Base-by-base conservation (phyloP, 2,329 filamentous ascomycete genomes). In the Sporothrix variecibatus region DNA sequence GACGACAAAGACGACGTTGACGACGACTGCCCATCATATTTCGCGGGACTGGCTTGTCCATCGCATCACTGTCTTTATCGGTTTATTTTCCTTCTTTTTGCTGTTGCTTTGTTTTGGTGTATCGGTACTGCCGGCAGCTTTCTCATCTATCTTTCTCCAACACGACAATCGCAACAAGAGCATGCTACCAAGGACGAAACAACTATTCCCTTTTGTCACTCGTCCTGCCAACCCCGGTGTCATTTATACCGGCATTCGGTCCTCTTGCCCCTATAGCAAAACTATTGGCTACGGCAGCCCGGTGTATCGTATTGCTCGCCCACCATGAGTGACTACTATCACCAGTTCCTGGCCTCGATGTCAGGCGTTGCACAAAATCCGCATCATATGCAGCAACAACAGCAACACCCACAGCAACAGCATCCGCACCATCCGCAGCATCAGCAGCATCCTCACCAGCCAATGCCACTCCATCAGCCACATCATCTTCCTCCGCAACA, bases 271-370 rank as follows among this genome's bases (percentile, higher is more conserved):
- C 9, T 26, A n/a, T 38, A 53, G 9, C 28, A 38, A 38, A 28
- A 9, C n/a, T 15, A 51, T 9, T 23, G 46, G 67, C 46, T 38
- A 51, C 43, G 20, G 26, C 46, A 17, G 67, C 43, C 9, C 46
- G 15, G 8, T 38, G 11, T 38, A 53, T 23, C 23, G 23, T 20
- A 28, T 69, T 34, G 12, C 40, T 64, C 40, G 43, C 46, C 46
- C 68, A 60, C 60, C 68, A 90, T 90, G 88, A 85, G 85, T 79
- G 87, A 88, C 76, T 88, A 87, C 78, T 89, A 89, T 77, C 86
- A 87, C 70, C 85, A 86, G 76, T 88, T 89, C 78, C 82, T 89
- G 73, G 84, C 86, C 77, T 86, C 86, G 46, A 85, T 87, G 84
- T 83, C 85, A 74, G 86, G 85, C 72, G 81, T 82, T 71, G 83